Base-by-base conservation (phyloP, 2,329 filamentous ascomycete genomes). In the Neopestalotiopsis clavispora region DNA sequence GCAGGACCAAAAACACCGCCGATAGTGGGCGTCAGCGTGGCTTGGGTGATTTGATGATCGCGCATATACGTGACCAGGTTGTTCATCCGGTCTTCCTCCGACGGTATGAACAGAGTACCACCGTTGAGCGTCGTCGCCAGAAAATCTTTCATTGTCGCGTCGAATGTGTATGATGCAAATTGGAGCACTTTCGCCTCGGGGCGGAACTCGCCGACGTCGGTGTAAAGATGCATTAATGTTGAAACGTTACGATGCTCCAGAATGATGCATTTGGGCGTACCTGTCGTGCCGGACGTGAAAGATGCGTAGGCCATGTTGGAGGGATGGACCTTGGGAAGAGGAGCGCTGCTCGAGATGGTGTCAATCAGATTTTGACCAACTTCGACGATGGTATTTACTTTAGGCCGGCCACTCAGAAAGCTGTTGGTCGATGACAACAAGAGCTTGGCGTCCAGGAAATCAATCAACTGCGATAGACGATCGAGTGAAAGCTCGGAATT, bases 251-350 rank as follows among this genome's bases (percentile, higher is more conserved):
- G 40, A 52, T 76, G 75, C 28, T 66, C 65, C 34, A 75, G 68
- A 20, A 84, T 79, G 20, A 85, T 83, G 49, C 84, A 84, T 75
- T 86, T 86, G 4, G 84, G 84, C 32, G 77, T 77, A 4, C 84
- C 84, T 1, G 84, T 86, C 20, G 82, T 85, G 23, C 84, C 84
- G n/a, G 84, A 86, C 34, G 84, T 86, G 73, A 85, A 86, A 73
- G 85, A 20, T 1, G 70, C 23, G 20, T 71, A 72, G 23, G 68
- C 13, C 12, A 34, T 32, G 30, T 12, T 20, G 30, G 10, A 5
- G 4, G 49, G 17, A 9, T 4, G 3, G 17, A 66, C 23, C 4
- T 28, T 17, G 38, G 32, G 14, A 14, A 5, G 14, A 23, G 17
- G 28, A 58, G 4, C 4, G 40, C 10, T 57, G 38, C 13, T 4